phyloP scores from a whole-genome alignment of 2,329 filamentous ascomycete species.

The Daldinia sp. region DNA sequence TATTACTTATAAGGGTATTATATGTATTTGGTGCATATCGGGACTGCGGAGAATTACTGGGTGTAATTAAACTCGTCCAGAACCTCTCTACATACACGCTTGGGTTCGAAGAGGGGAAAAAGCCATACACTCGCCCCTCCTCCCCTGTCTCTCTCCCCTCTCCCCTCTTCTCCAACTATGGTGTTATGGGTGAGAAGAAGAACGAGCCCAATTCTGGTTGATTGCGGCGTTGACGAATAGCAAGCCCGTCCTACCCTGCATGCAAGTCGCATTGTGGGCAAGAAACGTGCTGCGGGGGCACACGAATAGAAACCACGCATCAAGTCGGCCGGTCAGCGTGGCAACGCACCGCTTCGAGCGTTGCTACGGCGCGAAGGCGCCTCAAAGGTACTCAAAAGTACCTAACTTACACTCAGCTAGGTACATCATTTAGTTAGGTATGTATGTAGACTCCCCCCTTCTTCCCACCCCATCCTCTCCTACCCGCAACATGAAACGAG shows the following conservation, averaged over 20 bases:
- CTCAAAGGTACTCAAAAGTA: constrained; percentile 25
- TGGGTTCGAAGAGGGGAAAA: constrained; percentile 9
- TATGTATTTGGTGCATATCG: constrained; percentile 22
- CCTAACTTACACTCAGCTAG: background rate
- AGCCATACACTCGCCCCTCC: background rate
- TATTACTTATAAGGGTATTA: constrained; percentile 13
- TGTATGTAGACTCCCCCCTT: background rate
- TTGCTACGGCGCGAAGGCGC: constrained; percentile 17
- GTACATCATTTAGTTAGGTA: background rate
- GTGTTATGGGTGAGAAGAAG: constrained; percentile 24
- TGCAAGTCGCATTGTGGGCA: constrained; percentile 40
- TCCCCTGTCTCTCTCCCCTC: background rate
- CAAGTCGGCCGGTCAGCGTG: constrained; percentile 33
- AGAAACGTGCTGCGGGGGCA: constrained; percentile 37
- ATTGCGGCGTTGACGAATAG: constrained; percentile 40
- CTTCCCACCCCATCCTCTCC: background rate
- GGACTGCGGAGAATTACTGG: constrained; percentile 22
- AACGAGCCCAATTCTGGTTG: constrained; percentile 25
- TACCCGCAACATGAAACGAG: constrained; percentile 33
- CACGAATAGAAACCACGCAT: constrained; percentile 43
- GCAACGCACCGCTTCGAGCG: constrained; percentile 26
- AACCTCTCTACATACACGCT: background rate
- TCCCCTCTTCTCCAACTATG: constrained; percentile 19
- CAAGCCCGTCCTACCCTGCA: constrained; percentile 29
- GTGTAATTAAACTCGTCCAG: constrained; percentile 36